These are phyloP conservation scores for Exophiala oligosperma DNA, from an alignment of 2,329 filamentous ascomycete genomes.

Conservation along the genomic window DNA sequence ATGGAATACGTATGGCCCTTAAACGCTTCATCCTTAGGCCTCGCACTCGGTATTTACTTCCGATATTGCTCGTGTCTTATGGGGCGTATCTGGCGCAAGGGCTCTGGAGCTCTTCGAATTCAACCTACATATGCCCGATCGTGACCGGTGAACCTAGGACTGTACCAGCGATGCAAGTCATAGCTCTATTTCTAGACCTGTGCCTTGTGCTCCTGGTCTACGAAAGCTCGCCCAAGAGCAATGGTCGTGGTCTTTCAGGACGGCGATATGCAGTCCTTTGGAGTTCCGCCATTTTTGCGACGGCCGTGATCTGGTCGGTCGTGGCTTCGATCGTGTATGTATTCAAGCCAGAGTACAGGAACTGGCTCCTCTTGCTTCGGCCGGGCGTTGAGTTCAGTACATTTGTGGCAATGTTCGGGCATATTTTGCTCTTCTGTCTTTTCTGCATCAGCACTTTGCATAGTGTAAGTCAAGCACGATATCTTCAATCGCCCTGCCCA, in stretches of 20 bases:
- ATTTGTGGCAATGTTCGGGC: conserved; percentile 40
- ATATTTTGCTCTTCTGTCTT: conserved; percentile 37
- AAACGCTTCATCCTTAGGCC: conserved; percentile 33
- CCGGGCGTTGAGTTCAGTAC: conserved; percentile 31
- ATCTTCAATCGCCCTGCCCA: not conserved
- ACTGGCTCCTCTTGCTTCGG: conserved; percentile 40
- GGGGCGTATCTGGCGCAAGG: conserved; percentile 40
- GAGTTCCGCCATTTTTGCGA: conserved; percentile 21
- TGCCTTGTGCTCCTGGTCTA: conserved; percentile 37
- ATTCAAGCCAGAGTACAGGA: conserved; percentile 38
- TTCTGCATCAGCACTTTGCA: conserved; percentile 39
- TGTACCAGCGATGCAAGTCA: conserved; percentile 40
- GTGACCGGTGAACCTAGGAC: conserved; percentile 35
- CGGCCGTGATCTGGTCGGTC: conserved; percentile 38
- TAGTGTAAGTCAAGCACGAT: conserved; percentile 37
- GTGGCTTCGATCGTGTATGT: conserved; percentile 38
- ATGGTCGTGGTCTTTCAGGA: conserved; percentile 16
- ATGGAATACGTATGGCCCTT: conserved; percentile 27
- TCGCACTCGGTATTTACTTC: conserved; percentile 40
- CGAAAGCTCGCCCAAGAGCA: conserved; percentile 14
- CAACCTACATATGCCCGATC: conserved; percentile 53
- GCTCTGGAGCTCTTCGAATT: conserved; percentile 39
- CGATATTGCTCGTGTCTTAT: conserved; percentile 39
- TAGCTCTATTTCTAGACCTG: conserved; percentile 44
- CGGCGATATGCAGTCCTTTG: conserved; percentile 22